A percentile compares a stretch with the other conserved stretches of the same genome.
Conservation (phyloP, 805 yeast genomes). For the Saccharomyces paradoxus region DNA sequence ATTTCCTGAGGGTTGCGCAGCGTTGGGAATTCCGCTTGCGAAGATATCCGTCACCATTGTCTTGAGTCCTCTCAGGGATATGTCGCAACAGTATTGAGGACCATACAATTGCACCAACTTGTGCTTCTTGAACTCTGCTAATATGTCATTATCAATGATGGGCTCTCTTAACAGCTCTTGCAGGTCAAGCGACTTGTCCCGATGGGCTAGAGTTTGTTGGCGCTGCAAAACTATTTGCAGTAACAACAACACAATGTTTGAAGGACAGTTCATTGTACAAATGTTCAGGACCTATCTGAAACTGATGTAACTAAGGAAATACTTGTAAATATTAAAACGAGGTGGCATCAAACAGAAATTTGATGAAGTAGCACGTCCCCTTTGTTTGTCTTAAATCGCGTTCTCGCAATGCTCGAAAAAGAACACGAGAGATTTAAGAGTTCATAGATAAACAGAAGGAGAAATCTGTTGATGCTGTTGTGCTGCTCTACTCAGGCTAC, state of each 20-base stretch:
- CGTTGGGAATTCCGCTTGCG: constrained; percentile 9
- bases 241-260: constrained; percentile 20
- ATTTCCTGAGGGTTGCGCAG: neutral
- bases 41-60: constrained; percentile 18
- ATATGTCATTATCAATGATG: constrained; percentile 17
- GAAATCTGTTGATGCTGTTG: neutral
- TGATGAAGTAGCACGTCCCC: neutral
- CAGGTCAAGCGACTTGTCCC: constrained; percentile 11
- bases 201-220: constrained; percentile 21
- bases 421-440: neutral
- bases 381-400: neutral
- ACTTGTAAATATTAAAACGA: neutral
- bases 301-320: neutral
- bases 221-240: constrained; percentile 23
- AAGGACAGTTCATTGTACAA: constrained; percentile 11
- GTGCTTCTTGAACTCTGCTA: constrained; percentile 18
- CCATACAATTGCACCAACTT: constrained; percentile 18
- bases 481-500: neutral
- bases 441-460: neutral
- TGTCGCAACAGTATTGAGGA: constrained; percentile 13
- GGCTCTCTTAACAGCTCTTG: constrained; percentile 19
- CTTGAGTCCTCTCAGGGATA: constrained; percentile 19
- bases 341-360: neutral
- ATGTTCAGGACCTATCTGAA: neutral
- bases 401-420: neutral